Conservation (phyloP, 768 basidiomycete species). For the Mycena galericulata region DNA sequence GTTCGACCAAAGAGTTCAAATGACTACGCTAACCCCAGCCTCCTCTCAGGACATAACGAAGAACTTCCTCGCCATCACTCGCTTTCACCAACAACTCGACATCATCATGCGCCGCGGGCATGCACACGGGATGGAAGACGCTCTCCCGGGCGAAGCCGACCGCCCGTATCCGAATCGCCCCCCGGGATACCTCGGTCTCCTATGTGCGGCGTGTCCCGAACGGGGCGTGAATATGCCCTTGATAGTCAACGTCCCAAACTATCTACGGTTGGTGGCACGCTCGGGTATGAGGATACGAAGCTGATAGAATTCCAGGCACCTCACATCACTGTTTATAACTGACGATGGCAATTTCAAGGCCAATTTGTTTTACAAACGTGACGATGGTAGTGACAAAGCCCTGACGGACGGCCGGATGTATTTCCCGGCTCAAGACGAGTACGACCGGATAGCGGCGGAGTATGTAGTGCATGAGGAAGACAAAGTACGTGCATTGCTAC, state of each 20-base stretch:
- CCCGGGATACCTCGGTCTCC: neutral
- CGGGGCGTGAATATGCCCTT: constrained; percentile 24
- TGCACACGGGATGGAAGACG: constrained; percentile 1
- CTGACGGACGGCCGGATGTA: constrained; percentile 19
- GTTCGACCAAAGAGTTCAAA: neutral
- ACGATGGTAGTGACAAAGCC: constrained; percentile 17
- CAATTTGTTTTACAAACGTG: constrained; percentile 23
- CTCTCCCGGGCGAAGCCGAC: constrained; percentile 6
- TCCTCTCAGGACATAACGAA: constrained; percentile 9
- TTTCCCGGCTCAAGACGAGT: constrained; percentile 9
- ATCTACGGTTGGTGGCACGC: constrained; percentile 24
- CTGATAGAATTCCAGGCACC: neutral
- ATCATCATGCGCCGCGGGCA: constrained; percentile 7
- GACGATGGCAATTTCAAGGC: constrained; percentile 24
- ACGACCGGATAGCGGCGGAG: neutral
- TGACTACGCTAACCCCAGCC: neutral
- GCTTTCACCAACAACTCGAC: constrained; percentile 3
- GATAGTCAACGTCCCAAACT: neutral
- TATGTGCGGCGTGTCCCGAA: constrained; percentile 23
- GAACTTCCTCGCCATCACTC: constrained; percentile 11
- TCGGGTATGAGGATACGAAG: neutral
- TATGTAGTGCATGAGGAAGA: constrained; percentile 13
- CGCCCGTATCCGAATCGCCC: too few relatives aligned
- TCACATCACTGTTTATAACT: neutral
- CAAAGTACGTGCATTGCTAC: neutral